Base-by-base conservation (phyloP, 208 protist species). In the Jaenimonas drosophilae region DNA sequence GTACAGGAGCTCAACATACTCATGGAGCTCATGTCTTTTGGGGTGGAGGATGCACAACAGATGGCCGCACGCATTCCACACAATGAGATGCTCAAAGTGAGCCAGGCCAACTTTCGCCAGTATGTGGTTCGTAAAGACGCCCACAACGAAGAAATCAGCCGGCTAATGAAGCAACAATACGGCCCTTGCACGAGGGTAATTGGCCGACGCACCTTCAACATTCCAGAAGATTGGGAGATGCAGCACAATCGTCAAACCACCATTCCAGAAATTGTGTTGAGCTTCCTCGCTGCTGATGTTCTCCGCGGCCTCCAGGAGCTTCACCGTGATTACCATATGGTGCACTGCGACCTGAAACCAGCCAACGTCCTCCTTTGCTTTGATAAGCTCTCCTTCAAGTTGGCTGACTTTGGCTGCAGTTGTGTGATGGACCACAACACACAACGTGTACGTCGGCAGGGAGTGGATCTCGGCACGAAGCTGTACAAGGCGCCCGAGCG, bases 261-360 rank as follows among this genome's bases (percentile, higher is more conserved):
- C 64, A 70, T 99, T 11, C 97, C 98, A 5, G 96, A 98, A 56
- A 99, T 99, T 88, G 94, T 99, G 38, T 79, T 99, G 12, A 99
- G 99, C 43, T 98, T 99, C 64, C 87, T 99, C 49, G 98, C 99
- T 49, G 74, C 96, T 24, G 97, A 99, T 49, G 73, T 93, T 17
- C 59, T 93, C 14, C 43, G 54, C 9, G 83, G 83, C 4, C 65
- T 96, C n/a, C 42, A 67, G 19, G 82, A 91, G 53, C 63, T 96
- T n/a, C 89, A 96, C 68, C 55, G 67, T 0, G 63, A 85, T 45
- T 88, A 86, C 53, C 37, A 54, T 17, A 83, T 97, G 52, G 84
- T 97, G 5, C 96, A 98, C 69, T 97, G 94, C 49, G 96, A 98
- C 61, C 45, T 98, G 14, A 98, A 98, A 65, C 96, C 95, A 0